Conservation (phyloP, 2,329 filamentous ascomycete genomes). For the Capronia americana region DNA sequence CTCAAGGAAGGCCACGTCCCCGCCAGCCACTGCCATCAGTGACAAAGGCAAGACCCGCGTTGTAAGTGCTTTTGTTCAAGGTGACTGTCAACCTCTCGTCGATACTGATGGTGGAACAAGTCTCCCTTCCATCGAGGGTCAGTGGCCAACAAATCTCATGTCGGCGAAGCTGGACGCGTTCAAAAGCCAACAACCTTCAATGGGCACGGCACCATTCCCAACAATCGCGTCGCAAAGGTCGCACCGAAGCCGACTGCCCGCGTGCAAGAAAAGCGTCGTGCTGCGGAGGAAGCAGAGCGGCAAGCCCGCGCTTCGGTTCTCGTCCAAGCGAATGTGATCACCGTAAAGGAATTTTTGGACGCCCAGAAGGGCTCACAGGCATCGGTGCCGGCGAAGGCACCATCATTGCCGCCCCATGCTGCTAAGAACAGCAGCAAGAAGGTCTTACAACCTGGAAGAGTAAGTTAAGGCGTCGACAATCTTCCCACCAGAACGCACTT, state of each 20-base stretch:
- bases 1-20: neutral
- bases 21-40: slow-evolving; percentile 1
- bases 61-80: neutral
- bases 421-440: neutral
- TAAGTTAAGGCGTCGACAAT: neutral
- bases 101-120: slow-evolving; percentile 2
- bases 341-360: neutral
- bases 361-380: neutral
- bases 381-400: neutral
- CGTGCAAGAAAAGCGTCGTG: neutral
- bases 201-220: neutral
- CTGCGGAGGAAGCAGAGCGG: neutral
- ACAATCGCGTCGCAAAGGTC: neutral
- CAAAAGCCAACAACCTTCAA: neutral
- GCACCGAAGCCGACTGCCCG: neutral
- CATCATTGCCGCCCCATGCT: neutral
- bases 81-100: neutral
- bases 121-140: neutral
- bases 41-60: neutral
- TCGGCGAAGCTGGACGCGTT: neutral
- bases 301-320: neutral
- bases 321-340: neutral
- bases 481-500: neutral
- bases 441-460: neutral
- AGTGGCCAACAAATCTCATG: neutral